Conservation (phyloP, 2,329 filamentous ascomycete species). For the Diaporthe sp. region DNA sequence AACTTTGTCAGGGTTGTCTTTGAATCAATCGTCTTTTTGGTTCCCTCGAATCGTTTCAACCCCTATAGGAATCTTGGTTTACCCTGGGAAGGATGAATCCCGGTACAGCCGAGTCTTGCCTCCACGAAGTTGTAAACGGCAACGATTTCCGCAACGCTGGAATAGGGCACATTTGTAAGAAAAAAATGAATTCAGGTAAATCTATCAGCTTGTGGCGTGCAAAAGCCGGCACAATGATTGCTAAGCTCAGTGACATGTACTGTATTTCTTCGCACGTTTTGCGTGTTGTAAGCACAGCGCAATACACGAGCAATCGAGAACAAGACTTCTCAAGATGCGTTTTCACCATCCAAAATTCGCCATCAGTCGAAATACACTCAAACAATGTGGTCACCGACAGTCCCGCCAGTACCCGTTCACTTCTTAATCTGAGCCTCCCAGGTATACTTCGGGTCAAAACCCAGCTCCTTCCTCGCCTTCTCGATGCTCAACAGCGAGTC, state of each 20-base stretch:
- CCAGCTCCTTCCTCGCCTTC: constrained; percentile 36
- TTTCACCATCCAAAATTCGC: not conserved
- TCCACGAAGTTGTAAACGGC: not conserved
- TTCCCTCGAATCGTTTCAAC: not conserved
- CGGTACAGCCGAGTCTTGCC: not conserved
- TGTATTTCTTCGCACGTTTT: not conserved
- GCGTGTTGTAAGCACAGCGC: too few species aligned
- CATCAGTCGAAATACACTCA: too few species aligned
- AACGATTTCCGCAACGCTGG: not conserved
- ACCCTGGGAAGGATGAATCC: not conserved
- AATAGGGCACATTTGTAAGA: not conserved
- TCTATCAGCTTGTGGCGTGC: not conserved
- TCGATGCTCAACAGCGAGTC: constrained; percentile 40
- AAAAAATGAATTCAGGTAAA: not conserved
- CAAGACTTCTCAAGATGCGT: not conserved
- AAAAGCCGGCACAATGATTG: not conserved
- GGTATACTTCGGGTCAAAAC: constrained; percentile 27
- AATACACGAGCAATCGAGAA: not conserved
- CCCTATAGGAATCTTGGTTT: not conserved
- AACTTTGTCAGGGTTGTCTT: not conserved
- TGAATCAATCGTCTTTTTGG: not conserved
- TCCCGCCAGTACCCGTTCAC: not conserved
- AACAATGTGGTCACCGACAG: not conserved
- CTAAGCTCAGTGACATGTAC: not conserved
- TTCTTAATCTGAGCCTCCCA: constrained; percentile 43